A percentile compares a stretch with the other conserved stretches of the same genome.
Conservation (phyloP, 2,329 filamentous ascomycete genomes). For the Neofusicoccum sp. region DNA sequence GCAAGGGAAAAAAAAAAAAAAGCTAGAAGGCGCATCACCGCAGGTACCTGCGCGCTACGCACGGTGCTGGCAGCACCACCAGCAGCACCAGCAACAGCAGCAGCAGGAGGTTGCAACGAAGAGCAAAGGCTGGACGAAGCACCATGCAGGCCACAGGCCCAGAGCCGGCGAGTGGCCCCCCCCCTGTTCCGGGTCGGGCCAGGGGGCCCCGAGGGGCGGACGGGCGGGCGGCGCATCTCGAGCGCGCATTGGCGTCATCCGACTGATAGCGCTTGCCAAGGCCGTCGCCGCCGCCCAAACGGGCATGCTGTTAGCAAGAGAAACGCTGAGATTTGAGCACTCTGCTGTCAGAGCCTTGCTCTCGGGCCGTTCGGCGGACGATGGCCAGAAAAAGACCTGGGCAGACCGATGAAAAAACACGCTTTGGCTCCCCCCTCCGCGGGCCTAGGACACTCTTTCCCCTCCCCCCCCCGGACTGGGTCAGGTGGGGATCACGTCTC, state of each 20-base stretch:
- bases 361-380: too few relatives aligned
- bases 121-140: not conserved
- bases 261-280: not conserved
- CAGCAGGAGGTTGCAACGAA: not conserved
- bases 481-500: conserved; percentile 10
- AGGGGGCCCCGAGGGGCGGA: not conserved
- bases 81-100: not conserved
- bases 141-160: not conserved
- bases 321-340: conserved; percentile 13
- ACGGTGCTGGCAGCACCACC: too few relatives aligned
- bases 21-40: not conserved
- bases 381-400: not conserved
- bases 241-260: not conserved
- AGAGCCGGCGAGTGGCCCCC: too few relatives aligned
- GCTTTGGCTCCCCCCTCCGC: not conserved
- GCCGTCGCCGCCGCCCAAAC: not conserved
- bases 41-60: not conserved
- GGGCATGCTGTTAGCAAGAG: not conserved
- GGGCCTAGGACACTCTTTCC: too few relatives aligned
- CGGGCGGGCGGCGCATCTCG: too few relatives aligned
- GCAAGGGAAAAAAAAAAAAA: not conserved
- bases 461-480: not conserved
- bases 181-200: not conserved
- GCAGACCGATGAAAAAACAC: not conserved
- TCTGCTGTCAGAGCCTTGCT: conserved; percentile 1